phyloP scores from a whole-genome alignment of 2,329 filamentous ascomycete species.

The Davidsoniella neocaledoniae region DNA sequence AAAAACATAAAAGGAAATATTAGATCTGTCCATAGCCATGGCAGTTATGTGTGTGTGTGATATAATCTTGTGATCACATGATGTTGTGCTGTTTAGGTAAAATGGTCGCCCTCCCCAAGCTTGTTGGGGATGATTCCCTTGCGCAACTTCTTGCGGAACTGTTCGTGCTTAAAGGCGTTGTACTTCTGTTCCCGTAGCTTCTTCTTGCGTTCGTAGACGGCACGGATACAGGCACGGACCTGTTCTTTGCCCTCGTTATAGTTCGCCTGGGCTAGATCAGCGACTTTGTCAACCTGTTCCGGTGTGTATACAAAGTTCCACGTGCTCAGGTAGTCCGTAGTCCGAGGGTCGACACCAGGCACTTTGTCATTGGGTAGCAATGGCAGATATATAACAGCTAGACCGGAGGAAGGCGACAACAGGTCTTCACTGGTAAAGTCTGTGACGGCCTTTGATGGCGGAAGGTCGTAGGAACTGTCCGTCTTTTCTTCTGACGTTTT shows the following conservation, averaged over 20 bases:
- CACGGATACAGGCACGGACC: constrained; percentile 61
- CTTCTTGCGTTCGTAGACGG: constrained; percentile 88
- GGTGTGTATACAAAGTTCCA: constrained; percentile 98
- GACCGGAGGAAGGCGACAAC: constrained; percentile 51
- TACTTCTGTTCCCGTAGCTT: constrained; percentile 41
- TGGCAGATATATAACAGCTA: constrained; percentile 81
- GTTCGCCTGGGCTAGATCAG: constrained; percentile 69
- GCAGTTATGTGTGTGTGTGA: neutral
- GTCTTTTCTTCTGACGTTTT: constrained; percentile 55
- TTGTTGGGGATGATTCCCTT: constrained; percentile 33
- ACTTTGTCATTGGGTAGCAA: constrained; percentile 70
- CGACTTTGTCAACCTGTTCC: constrained; percentile 73
- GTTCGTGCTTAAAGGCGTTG: constrained; percentile 22
- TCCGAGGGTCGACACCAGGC: constrained; percentile 64
- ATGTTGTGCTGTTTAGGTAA: constrained; percentile 24
- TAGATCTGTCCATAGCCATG: neutral
- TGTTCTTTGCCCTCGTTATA: constrained; percentile 68
- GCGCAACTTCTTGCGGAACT: constrained; percentile 30
- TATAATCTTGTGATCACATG: neutral
- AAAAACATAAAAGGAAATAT: neutral
- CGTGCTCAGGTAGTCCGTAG: constrained; percentile 75
- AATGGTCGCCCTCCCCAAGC: constrained; percentile 49
- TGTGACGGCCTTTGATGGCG: constrained; percentile 35
- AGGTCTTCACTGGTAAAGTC: constrained; percentile 52
- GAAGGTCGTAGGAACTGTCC: constrained; percentile 26